Evolutionary conservation across 768 basidiomycete species (phyloP).

Genomic region (Gymnopilus dilepis): DNA sequence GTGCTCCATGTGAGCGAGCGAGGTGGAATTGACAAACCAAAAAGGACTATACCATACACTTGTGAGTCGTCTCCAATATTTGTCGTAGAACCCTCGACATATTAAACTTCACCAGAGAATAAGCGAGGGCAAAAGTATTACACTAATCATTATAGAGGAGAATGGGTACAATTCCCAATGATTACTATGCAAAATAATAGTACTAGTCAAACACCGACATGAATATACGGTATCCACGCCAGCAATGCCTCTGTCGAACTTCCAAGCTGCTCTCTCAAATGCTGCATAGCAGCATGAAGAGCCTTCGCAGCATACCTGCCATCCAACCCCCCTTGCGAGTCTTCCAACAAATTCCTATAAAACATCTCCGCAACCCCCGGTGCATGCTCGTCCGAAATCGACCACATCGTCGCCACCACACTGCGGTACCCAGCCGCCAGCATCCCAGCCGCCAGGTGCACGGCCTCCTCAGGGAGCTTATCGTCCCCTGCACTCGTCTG

Average conservation of each 20-base stretch:
- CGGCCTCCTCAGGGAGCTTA: constrained; percentile 16
- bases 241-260: constrained; percentile 8
- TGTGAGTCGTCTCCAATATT: too few species aligned
- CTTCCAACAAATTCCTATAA: constrained; percentile 26
- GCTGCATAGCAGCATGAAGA: background rate
- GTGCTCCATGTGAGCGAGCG: too few species aligned
- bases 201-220: constrained; percentile 8
- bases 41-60: too few species aligned
- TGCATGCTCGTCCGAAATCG: constrained; percentile 35
- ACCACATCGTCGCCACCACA: constrained; percentile 45
- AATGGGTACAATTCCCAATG: too few species aligned
- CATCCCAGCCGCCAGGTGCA: background rate
- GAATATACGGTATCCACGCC: constrained; percentile 15
- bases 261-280: constrained; percentile 5
- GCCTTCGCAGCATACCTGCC: background rate
- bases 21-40: too few species aligned
- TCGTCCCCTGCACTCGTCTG: constrained; percentile 36
- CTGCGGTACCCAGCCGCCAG: constrained; percentile 13
- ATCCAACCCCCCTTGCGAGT: background rate
- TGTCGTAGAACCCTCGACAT: too few species aligned
- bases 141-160: too few species aligned
- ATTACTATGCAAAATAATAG: background rate
- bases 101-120: too few species aligned
- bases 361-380: constrained; percentile 31
- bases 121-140: too few species aligned